Evolutionary conservation across 2,329 filamentous ascomycete genomes (phyloP).

Genomic region (Cladosporium sp.): DNA sequence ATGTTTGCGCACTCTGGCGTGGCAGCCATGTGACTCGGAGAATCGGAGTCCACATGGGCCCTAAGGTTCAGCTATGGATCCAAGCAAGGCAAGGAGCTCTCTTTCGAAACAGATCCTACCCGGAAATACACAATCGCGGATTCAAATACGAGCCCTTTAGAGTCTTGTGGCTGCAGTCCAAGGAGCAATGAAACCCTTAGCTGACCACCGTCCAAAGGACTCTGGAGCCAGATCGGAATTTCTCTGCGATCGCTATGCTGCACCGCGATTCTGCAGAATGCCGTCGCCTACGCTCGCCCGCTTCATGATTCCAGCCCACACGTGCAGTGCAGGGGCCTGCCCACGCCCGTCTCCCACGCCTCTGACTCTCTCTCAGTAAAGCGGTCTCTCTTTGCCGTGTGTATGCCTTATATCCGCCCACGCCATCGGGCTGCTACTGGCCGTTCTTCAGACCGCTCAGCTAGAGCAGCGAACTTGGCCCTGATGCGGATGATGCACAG

Average conservation of each 20-base stretch:
- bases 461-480: neutral
- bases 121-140: neutral
- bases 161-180: constrained; percentile 1
- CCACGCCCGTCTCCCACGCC: constrained; percentile 7
- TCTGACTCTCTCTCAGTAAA: constrained; percentile 5
- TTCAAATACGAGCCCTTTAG: neutral
- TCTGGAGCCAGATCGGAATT: constrained; percentile 2
- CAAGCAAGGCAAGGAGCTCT: neutral
- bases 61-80: constrained; percentile 5
- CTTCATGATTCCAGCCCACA: neutral
- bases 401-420: neutral
- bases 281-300: constrained; percentile 7
- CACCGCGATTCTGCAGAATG: neutral
- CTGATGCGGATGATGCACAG: neutral
- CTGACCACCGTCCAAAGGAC: neutral
- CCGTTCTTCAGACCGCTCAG: constrained; percentile 3
- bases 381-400: neutral
- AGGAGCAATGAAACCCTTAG: constrained; percentile 2
- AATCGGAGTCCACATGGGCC: constrained; percentile 4
- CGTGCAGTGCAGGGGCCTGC: constrained; percentile 4
- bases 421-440: constrained; percentile 1
- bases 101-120: constrained; percentile 5
- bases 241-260: constrained; percentile 1
- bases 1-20: neutral
- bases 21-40: constrained; percentile 12